phyloP scores from a whole-genome alignment of 306 rosid species.

The Pyrus communis region DNA sequence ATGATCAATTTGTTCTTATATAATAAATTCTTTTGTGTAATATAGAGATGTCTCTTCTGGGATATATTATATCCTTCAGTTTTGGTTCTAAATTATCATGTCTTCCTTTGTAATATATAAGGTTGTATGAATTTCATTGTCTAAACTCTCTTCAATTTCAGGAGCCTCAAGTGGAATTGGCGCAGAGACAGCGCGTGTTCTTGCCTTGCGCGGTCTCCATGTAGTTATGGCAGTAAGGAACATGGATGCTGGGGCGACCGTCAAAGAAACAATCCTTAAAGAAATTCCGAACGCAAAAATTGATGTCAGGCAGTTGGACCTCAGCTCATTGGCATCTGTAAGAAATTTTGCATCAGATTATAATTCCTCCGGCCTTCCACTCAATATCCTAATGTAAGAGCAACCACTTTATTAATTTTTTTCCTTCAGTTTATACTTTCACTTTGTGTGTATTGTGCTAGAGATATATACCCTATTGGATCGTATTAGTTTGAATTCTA shows the following conservation, averaged over 20 bases:
- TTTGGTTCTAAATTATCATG: background rate
- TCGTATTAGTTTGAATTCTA: too few relatives aligned
- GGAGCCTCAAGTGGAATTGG: conserved; percentile 90
- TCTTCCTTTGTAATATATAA: background rate
- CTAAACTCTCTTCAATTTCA: conserved; percentile 10
- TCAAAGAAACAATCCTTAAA: conserved; percentile 42
- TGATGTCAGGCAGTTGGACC: conserved; percentile 60
- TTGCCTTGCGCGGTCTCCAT: conserved; percentile 67
- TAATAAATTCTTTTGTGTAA: background rate
- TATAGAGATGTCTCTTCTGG: background rate
- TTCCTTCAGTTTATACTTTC: background rate
- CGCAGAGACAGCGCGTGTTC: conserved; percentile 59
- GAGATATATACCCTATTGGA: too few relatives aligned
- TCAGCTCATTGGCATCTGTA: conserved; percentile 60
- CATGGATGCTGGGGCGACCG: conserved; percentile 32
- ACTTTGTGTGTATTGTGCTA: background rate
- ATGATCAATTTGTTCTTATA: background rate
- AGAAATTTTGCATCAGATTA: conserved; percentile 54
- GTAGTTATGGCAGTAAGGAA: conserved; percentile 75
- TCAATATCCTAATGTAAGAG: conserved; percentile 79
- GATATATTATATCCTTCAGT: background rate
- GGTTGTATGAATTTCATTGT: background rate
- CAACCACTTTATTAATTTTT: background rate
- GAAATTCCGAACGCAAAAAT: conserved; percentile 57
- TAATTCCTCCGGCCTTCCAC: conserved; percentile 46